Evolutionary conservation across 1,139 yeast genomes (phyloP).

Genomic region (Groenewaldozyma sp.): DNA sequence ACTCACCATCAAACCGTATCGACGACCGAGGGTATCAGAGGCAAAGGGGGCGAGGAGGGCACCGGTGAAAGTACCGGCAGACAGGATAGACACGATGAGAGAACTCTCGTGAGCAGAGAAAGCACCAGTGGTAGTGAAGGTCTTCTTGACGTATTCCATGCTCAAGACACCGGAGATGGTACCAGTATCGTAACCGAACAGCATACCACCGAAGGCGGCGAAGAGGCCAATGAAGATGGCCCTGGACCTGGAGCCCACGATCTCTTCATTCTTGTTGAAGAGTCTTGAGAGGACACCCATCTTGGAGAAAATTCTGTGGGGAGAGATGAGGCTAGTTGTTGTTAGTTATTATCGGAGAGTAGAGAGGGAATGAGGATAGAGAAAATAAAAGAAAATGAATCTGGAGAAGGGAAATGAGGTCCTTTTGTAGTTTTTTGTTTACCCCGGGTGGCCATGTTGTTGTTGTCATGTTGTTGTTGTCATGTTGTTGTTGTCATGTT

Average conservation of each 20-base stretch:
- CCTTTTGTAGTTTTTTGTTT: no score
- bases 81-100: constrained; percentile 43
- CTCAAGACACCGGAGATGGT: constrained; percentile 61
- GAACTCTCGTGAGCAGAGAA: constrained; percentile 39
- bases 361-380: no score
- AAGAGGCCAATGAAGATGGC: constrained; percentile 27
- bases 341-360: no score
- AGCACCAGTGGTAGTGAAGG: constrained; percentile 36
- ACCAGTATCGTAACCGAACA: constrained; percentile 53
- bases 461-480: no score
- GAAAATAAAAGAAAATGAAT: no score
- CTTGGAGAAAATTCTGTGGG: no score
- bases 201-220: constrained; percentile 28
- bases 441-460: no score
- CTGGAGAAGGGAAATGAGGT: no score
- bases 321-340: no score
- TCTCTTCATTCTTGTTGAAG: constrained; percentile 6
- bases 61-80: constrained; percentile 48
- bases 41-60: constrained; percentile 35
- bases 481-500: no score
- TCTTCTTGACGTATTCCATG: constrained; percentile 50
- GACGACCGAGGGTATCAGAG: constrained; percentile 45
- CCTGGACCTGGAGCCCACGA: constrained; percentile 4
- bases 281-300: no score
- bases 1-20: constrained; percentile 39